Evolutionary conservation across 306 rosid species (phyloP), one percentile per base, ranked within the genome.

Genomic region (Rosa lucieae): DNA sequence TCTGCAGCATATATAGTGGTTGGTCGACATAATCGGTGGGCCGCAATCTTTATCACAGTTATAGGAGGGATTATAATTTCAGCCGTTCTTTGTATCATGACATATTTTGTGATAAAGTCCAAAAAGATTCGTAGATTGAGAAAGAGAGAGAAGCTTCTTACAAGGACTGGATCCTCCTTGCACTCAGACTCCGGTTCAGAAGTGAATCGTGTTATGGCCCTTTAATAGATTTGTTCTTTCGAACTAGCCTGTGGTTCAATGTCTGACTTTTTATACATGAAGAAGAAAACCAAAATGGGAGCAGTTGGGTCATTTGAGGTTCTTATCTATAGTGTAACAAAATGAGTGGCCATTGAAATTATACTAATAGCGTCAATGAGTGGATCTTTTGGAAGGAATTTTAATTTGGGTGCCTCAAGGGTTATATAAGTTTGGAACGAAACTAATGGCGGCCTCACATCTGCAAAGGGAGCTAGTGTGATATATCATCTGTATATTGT

Each of bases 1-100:
- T 79, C 99, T 14, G 86, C 97, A 18, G 80, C 98, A 72, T 92
- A 90, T 77, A 94, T 92, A 72, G 91, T 92, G 5, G 86, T 87
- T 69, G 98, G 98, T 63, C 83, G 97, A 20, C 89, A 59, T 65
- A 87, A 88, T 74, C 0, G 2, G 48, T 92, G 98, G 97, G 97
- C 97, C 74, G 97, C 97, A 11, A 77, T 89, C 56, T 84, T 94
- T 65, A 56, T 89, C 78, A 87, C 97, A 10, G 73, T 85, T 77
- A 70, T 89, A 4, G 97, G 97, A 55, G 91, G 61, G n/a, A 29
- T 83, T 23, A 70, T 78, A 39, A 92, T 92, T 91, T 84, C 86
- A 1, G 89, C 91, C 21, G 88, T 94, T 78, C 90, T 94, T 56
- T 82, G 92, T 43, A 79, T 88, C 80, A 94, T 94, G 98, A 92